Percentiles rank a stretch among this genome's conserved stretches.
These are phyloP conservation scores for Tricholoma flavovirens DNA, from an alignment of 768 basidiomycete species.

Conservation along the genomic window DNA sequence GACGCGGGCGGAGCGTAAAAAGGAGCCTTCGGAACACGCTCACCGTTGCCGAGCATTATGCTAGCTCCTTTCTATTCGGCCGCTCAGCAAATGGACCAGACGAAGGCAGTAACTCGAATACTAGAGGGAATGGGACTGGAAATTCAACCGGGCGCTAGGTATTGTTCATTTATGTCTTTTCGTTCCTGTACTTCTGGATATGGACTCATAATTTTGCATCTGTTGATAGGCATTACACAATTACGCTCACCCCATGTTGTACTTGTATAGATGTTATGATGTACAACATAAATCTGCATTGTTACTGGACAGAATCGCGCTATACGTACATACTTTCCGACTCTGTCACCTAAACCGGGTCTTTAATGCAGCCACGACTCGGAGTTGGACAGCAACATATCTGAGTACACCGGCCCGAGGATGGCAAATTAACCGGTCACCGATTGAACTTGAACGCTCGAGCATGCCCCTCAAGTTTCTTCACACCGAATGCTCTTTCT, in stretches of 20 bases:
- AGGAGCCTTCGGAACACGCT: constrained; percentile 63
- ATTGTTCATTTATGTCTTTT: neutral
- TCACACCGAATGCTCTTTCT: constrained; percentile 36
- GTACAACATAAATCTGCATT: neutral
- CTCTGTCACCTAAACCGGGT: too few species aligned
- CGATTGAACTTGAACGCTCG: neutral
- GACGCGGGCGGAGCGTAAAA: constrained; percentile 55
- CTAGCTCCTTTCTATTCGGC: constrained; percentile 62
- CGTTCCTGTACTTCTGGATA: neutral
- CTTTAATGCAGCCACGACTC: too few species aligned
- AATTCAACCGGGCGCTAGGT: constrained; percentile 7
- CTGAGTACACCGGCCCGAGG: too few species aligned
- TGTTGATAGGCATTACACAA: constrained; percentile 6
- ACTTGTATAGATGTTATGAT: neutral
- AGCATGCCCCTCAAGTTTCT: neutral
- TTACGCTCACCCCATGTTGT: neutral
- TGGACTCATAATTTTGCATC: neutral
- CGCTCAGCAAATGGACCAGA: constrained; percentile 27
- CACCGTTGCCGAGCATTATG: constrained; percentile 65
- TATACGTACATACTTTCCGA: too few species aligned
- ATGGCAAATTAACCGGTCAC: too few species aligned
- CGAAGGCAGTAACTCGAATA: constrained; percentile 11
- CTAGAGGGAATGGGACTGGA: constrained; percentile 8
- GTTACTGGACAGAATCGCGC: too few species aligned
- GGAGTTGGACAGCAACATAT: too few species aligned